phyloP scores from a whole-genome alignment of 2,329 filamentous ascomycete species.

The Monosporascus cannonballus region DNA sequence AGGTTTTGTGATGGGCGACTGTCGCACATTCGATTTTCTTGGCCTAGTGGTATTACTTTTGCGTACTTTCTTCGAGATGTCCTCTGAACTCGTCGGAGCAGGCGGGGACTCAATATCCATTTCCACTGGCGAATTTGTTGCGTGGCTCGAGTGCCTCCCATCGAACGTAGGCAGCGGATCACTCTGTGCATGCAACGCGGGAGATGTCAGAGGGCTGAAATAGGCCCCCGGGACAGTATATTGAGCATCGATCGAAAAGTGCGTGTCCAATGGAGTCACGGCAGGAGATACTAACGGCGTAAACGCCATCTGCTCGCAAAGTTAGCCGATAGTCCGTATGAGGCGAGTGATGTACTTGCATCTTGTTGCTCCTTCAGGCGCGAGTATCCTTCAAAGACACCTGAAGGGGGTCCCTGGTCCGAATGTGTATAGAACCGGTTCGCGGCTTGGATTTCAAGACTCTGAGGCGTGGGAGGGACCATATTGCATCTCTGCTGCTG shows the following conservation, averaged over 20 bases:
- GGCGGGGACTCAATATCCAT: conserved; percentile 45
- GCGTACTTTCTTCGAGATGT: conserved; percentile 44
- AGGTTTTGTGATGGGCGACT: conserved; percentile 69
- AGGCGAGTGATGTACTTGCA: conserved; percentile 32
- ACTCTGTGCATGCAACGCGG: conserved; percentile 68
- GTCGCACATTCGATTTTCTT: conserved; percentile 51
- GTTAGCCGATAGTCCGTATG: conserved; percentile 19
- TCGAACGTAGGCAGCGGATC: conserved; percentile 43
- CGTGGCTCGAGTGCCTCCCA: conserved; percentile 31
- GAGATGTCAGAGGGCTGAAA: conserved; percentile 79
- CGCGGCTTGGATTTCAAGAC: conserved; percentile 65
- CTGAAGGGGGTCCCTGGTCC: conserved; percentile 48
- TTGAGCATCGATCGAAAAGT: conserved; percentile 54
- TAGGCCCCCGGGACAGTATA: conserved; percentile 65
- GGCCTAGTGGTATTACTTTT: conserved; percentile 48
- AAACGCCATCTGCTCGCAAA: conserved; percentile 56
- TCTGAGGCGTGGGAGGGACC: conserved; percentile 75
- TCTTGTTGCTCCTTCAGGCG: conserved; percentile 65
- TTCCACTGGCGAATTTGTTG: conserved; percentile 50
- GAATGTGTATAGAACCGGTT: conserved; percentile 56
- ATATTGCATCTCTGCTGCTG: conserved; percentile 48
- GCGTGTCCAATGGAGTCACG: conserved; percentile 70
- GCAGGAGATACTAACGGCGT: conserved; percentile 80
- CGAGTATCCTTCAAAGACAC: conserved; percentile 62
- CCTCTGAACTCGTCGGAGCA: conserved; percentile 36